These are phyloP conservation scores for Echinochloa phyllopogon DNA, from an alignment of 176 grass and related monocot species.

Conservation along the genomic window DNA sequence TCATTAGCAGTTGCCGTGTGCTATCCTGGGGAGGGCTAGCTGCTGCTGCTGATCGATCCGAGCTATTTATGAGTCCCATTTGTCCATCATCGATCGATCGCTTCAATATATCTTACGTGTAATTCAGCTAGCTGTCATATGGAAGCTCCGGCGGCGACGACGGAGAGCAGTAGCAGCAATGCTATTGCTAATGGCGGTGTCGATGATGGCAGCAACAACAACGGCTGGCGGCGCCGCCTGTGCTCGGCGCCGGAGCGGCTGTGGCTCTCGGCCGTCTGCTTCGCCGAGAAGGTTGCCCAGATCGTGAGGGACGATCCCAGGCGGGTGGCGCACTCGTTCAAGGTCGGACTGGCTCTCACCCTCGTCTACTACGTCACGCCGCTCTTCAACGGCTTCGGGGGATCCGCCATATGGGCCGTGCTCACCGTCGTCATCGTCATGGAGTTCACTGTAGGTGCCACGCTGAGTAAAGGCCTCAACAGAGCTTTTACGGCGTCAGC, in stretches of 20 bases:
- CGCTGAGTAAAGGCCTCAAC: slow-evolving; percentile 62
- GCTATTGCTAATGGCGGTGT: too few relatives aligned
- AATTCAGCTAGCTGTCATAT: too few relatives aligned
- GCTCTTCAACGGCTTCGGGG: slow-evolving; percentile 64
- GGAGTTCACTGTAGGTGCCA: slow-evolving; percentile 66
- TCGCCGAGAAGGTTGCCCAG: slow-evolving; percentile 47
- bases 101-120: too few relatives aligned
- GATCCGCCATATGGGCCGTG: slow-evolving; percentile 74
- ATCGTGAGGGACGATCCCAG: slow-evolving; percentile 63
- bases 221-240: slow-evolving; percentile 21
- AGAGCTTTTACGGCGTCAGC: slow-evolving; percentile 71
- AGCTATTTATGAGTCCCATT: too few relatives aligned
- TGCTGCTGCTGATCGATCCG: too few relatives aligned
- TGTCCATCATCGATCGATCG: too few relatives aligned
- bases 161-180: too few relatives aligned
- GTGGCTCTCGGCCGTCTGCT: not conserved
- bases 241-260: not conserved
- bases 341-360: slow-evolving; percentile 75
- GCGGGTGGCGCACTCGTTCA: slow-evolving; percentile 67
- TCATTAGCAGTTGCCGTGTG: too few relatives aligned
- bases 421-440: slow-evolving; percentile 88
- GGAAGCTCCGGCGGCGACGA: too few relatives aligned
- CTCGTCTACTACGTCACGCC: slow-evolving; percentile 75
- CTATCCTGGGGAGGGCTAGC: too few relatives aligned
- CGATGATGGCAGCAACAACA: too few relatives aligned